Percentiles rank a stretch among this genome's conserved stretches.
These are phyloP conservation scores for Stenogyne calaminthoides DNA, from an alignment of 305 asterid species.

Conservation along the genomic window DNA sequence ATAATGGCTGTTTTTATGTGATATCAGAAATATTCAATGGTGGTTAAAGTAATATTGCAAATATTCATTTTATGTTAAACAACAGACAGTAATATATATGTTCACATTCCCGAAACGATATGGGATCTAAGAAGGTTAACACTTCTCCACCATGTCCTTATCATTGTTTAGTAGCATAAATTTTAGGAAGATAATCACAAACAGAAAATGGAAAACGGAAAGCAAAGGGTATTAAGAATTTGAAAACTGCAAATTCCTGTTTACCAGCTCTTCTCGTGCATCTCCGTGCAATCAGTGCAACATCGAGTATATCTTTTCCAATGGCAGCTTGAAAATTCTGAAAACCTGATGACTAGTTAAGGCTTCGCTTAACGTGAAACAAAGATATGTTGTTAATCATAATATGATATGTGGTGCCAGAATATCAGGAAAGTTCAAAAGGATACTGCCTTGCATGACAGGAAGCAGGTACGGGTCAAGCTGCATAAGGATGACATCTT, in stretches of 20 bases:
- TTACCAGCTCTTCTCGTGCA: constrained; percentile 96
- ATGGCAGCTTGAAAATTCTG: constrained; percentile 88
- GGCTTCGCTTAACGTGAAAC: constrained; percentile 40
- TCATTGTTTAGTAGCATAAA: constrained; percentile 27
- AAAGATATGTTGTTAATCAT: constrained; percentile 22
- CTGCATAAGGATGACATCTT: constrained; percentile 53
- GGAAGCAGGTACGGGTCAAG: constrained; percentile 95
- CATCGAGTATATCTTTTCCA: constrained; percentile 88
- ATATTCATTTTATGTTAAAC: constrained; percentile 16
- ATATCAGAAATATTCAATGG: constrained; percentile 12
- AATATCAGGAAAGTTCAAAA: constrained; percentile 35
- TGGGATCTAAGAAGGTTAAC: constrained; percentile 12
- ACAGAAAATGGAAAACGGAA: constrained; percentile 26
- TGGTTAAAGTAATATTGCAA: constrained; percentile 20
- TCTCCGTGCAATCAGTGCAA: constrained; percentile 90
- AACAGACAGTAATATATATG: constrained; percentile 16
- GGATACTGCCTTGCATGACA: constrained; percentile 99
- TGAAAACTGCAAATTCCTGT: constrained; percentile 24
- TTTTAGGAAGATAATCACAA: constrained; percentile 10
- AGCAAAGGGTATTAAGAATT: constrained; percentile 6
- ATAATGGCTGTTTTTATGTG: constrained; percentile 7
- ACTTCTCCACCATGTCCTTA: constrained; percentile 8
- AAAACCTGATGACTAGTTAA: constrained; percentile 79
- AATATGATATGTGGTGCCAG: constrained; percentile 18
- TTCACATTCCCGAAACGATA: constrained; percentile 16